phyloP scores from a whole-genome alignment of 2,329 filamentous ascomycete genomes.

The Verticillium longisporum region DNA sequence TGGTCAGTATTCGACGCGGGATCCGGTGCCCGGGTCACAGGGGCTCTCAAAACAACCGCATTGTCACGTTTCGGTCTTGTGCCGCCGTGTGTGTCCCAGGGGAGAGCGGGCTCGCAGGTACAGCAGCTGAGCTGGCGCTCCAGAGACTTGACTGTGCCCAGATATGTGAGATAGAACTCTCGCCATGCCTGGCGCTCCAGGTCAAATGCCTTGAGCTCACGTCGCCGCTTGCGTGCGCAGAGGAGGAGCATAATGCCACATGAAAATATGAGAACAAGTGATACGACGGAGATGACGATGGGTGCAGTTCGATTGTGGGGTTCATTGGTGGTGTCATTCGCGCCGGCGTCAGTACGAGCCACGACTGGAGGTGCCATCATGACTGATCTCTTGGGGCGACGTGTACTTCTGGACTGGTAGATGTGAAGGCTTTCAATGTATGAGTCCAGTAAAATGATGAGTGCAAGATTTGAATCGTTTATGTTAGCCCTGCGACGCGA shows the following conservation, averaged over 20 bases:
- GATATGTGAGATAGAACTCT: not conserved
- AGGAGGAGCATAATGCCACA: not conserved
- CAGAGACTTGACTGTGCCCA: not conserved
- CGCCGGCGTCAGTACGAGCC: not conserved
- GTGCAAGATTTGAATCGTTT: no score
- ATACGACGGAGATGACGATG: not conserved
- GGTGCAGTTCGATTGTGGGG: not conserved
- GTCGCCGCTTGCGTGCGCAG: not conserved
- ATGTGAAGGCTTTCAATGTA: no score
- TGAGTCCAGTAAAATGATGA: no score
- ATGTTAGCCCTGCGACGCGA: no score
- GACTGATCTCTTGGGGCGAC: not conserved
- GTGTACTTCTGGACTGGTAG: no score
- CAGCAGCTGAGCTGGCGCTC: not conserved
- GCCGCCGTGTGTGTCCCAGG: not conserved
- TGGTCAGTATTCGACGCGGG: not conserved
- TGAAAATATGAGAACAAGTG: not conserved
- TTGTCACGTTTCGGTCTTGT: not conserved
- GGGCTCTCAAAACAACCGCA: not conserved
- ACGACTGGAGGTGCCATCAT: not conserved
- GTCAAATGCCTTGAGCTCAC: not conserved
- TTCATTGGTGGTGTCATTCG: not conserved
- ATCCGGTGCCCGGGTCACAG: not conserved
- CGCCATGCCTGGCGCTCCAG: not conserved
- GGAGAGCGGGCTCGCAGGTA: not conserved